These are phyloP conservation scores for Stagonosporopsis rhizophila DNA, from an alignment of 2,329 filamentous ascomycete species.

Conservation along the genomic window DNA sequence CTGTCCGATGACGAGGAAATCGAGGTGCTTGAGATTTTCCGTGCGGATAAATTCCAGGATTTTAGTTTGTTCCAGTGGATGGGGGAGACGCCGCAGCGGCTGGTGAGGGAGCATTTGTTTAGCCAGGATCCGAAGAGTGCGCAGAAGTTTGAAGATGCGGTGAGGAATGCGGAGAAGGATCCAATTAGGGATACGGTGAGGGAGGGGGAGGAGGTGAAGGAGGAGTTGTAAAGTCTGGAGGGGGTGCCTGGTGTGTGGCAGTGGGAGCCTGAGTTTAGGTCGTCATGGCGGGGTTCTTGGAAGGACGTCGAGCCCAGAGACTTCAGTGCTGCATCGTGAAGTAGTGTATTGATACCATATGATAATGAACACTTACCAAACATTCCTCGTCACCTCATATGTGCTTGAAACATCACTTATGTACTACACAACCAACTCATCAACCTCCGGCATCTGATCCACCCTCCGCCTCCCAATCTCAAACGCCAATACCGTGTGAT, in stretches of 20 bases:
- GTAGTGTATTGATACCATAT: not conserved
- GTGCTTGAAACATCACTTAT: not conserved
- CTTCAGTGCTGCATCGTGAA: not conserved
- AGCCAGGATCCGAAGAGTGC: conserved; percentile 66
- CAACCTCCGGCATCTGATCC: conserved; percentile 21
- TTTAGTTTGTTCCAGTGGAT: conserved; percentile 79
- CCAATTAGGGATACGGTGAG: conserved; percentile 47
- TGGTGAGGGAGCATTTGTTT: conserved; percentile 73
- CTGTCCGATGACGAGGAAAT: conserved; percentile 75
- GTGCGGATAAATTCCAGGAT: conserved; percentile 73
- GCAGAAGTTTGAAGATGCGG: conserved; percentile 68
- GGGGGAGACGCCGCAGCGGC: conserved; percentile 71
- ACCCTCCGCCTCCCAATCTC: conserved; percentile 58
- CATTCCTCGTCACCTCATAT: not conserved
- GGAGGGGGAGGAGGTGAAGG: conserved; percentile 35
- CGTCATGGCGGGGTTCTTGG: conserved; percentile 17
- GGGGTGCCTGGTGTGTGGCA: not conserved
- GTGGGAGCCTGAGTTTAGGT: not conserved
- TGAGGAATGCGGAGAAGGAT: conserved; percentile 67
- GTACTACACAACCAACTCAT: conserved; percentile 34
- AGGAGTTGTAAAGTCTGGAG: conserved; percentile 23
- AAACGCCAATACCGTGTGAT: conserved; percentile 74
- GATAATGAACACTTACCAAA: not conserved
- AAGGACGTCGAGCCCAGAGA: conserved; percentile 20
- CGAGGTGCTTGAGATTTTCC: conserved; percentile 78